These are phyloP conservation scores for Ajuga chamaepitys DNA, from an alignment of 257 asterid species.

Conservation along the genomic window DNA sequence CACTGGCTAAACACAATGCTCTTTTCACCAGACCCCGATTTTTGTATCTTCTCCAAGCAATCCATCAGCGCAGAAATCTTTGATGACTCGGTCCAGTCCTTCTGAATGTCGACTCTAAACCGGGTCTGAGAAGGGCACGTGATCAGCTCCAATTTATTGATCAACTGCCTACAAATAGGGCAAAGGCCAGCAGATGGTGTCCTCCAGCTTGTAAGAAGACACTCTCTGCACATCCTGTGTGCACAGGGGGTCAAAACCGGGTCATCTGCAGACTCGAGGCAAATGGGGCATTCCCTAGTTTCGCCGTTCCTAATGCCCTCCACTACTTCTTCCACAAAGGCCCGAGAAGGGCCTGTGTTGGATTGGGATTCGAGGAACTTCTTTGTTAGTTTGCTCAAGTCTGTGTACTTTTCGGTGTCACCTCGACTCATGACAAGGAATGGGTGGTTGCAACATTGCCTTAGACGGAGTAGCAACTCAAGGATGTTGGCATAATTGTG, in stretches of 20 bases:
- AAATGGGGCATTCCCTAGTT: conserved; percentile 70
- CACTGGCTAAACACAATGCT: conserved; percentile 84
- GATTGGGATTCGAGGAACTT: conserved; percentile 45
- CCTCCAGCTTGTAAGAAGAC: conserved; percentile 72
- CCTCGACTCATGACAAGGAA: conserved; percentile 85
- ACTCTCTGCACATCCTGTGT: conserved; percentile 81
- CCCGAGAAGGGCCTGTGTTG: conserved; percentile 47
- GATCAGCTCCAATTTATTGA: conserved; percentile 53
- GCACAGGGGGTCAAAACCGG: conserved; percentile 84
- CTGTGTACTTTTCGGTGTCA: conserved; percentile 54
- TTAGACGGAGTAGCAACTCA: conserved; percentile 69
- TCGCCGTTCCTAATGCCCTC: conserved; percentile 55
- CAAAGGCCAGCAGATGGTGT: conserved; percentile 48
- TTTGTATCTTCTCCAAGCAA: conserved; percentile 34
- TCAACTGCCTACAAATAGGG: conserved; percentile 63
- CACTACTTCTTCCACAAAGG: conserved; percentile 76
- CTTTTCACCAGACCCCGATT: conserved; percentile 51
- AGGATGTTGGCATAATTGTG: conserved; percentile 82
- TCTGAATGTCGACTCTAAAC: conserved; percentile 56
- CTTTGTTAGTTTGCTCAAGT: conserved; percentile 60
- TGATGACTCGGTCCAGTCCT: conserved; percentile 75
- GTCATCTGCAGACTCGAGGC: conserved; percentile 83
- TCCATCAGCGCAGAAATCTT: conserved; percentile 57
- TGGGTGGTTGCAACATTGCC: conserved; percentile 94
- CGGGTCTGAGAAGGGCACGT: conserved; percentile 55